Percentiles rank a stretch among this genome's conserved stretches.
These are phyloP conservation scores for Chytriomyces sp. DNA, from an alignment of 192 early-diverging fungal species.

Conservation along the genomic window DNA sequence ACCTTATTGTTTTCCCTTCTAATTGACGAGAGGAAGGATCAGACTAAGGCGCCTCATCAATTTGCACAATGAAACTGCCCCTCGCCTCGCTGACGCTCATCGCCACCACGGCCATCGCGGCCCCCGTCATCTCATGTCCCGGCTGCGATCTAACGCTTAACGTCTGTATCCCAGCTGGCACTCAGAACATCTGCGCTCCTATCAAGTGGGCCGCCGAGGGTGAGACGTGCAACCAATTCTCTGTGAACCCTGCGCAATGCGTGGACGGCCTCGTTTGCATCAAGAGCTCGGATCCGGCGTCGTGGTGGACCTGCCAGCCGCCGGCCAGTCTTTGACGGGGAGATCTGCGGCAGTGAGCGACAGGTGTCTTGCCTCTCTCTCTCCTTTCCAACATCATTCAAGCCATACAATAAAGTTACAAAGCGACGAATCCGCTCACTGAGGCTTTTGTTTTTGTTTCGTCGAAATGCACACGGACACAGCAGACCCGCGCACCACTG, in stretches of 20 bases:
- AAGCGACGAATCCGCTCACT: too few species aligned
- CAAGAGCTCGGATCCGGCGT: not conserved
- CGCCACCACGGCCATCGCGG: not conserved
- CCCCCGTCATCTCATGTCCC: not conserved
- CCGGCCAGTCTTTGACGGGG: not conserved
- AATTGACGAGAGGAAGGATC: too few species aligned
- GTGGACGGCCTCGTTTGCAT: slow-evolving; percentile 9
- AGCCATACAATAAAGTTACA: too few species aligned
- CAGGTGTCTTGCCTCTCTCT: not conserved
- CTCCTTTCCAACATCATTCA: not conserved
- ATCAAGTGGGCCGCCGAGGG: not conserved
- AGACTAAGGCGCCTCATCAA: too few species aligned
- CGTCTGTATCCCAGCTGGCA: not conserved
- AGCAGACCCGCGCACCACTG: not conserved
- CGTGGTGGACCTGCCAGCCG: slow-evolving; percentile 3
- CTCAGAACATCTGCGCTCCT: not conserved
- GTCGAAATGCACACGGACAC: not conserved
- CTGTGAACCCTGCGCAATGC: slow-evolving; percentile 12
- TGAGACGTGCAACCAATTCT: slow-evolving; percentile 15
- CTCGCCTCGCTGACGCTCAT: too few species aligned
- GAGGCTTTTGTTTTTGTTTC: too few species aligned
- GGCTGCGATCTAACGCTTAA: not conserved
- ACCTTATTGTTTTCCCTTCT: too few species aligned
- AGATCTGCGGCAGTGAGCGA: not conserved
- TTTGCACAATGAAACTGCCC: too few species aligned